phyloP scores from a whole-genome alignment of 2,329 filamentous ascomycete genomes.

The Podosphaera fusca region DNA sequence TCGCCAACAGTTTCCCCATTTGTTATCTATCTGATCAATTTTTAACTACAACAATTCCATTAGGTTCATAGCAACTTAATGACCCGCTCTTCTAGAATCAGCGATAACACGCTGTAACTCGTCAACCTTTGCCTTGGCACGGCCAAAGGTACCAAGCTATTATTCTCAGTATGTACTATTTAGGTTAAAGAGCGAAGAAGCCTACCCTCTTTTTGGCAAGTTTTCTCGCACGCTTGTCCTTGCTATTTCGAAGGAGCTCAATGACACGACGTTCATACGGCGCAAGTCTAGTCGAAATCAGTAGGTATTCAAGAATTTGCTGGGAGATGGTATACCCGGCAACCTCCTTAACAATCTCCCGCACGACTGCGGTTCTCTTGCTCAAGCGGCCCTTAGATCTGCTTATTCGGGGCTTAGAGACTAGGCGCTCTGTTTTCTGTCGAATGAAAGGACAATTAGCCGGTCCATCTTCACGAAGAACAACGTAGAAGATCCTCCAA shows the following conservation, averaged over 20 bases:
- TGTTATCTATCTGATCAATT: no score
- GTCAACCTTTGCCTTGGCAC: conserved; percentile 98
- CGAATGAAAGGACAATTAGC: conserved; percentile 14
- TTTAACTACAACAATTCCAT: no score
- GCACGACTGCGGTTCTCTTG: conserved; percentile 91
- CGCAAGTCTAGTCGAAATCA: conserved; percentile 36
- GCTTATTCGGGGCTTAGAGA: conserved; percentile 55
- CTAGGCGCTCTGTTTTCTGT: conserved; percentile 66
- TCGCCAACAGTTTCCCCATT: no score
- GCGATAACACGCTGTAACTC: conserved; percentile 96
- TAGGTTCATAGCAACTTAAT: conserved; percentile 24
- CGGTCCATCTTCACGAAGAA: conserved; percentile 24
- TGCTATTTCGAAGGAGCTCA: conserved; percentile 95
- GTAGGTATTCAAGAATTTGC: background rate
- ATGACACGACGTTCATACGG: conserved; percentile 97
- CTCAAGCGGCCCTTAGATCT: conserved; percentile 86
- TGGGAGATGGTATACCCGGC: conserved; percentile 44
- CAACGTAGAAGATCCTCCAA: conserved; percentile 41
- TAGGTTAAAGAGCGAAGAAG: conserved; percentile 10
- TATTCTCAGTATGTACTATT: background rate
- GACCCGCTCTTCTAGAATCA: conserved; percentile 64
- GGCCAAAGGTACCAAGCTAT: conserved; percentile 91
- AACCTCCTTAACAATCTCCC: conserved; percentile 96
- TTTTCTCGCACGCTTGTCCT: conserved; percentile 98
- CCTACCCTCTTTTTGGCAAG: conserved; percentile 96